These are phyloP conservation scores for Escovopsis weberi DNA, from an alignment of 2,329 filamentous ascomycete species.

Conservation along the genomic window DNA sequence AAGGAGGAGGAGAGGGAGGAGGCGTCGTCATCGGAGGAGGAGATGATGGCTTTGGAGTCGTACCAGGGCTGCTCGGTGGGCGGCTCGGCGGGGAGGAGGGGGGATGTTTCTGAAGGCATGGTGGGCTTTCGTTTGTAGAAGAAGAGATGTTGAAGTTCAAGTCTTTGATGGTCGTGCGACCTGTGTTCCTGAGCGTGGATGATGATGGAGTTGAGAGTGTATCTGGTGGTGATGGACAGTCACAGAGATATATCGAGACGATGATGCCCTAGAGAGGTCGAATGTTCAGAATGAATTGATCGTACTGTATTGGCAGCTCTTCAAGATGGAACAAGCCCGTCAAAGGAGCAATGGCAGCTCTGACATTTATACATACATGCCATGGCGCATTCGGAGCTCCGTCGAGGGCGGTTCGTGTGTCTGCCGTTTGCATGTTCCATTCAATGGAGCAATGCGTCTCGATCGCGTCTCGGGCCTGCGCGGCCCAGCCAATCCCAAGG, in stretches of 20 bases:
- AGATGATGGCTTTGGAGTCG: constrained; percentile 12
- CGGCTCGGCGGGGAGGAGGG: constrained; percentile 19
- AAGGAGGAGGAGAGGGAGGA: constrained; percentile 7
- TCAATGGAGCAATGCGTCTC: not conserved
- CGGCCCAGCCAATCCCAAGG: constrained; percentile 4
- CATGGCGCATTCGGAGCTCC: too few species aligned
- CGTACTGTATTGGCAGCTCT: too few species aligned
- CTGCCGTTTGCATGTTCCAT: too few species aligned
- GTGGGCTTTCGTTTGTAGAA: constrained; percentile 8
- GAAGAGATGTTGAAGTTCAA: not conserved
- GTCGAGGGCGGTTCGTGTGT: too few species aligned
- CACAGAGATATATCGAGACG: constrained; percentile 2
- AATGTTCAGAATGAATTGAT: too few species aligned
- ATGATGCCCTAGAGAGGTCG: not conserved
- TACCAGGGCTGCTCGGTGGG: constrained; percentile 12
- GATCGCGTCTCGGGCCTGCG: not conserved
- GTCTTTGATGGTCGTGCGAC: not conserved
- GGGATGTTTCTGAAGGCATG: constrained; percentile 16
- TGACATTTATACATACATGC: too few species aligned
- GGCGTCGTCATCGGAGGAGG: constrained; percentile 5
- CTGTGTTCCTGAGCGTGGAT: not conserved
- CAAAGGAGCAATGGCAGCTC: too few species aligned
- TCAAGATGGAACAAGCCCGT: too few species aligned
- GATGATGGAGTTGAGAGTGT: not conserved
- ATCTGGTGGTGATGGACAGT: not conserved